phyloP scores from a whole-genome alignment of 257 asterid genomes.

The Rauvolfia tetraphylla region DNA sequence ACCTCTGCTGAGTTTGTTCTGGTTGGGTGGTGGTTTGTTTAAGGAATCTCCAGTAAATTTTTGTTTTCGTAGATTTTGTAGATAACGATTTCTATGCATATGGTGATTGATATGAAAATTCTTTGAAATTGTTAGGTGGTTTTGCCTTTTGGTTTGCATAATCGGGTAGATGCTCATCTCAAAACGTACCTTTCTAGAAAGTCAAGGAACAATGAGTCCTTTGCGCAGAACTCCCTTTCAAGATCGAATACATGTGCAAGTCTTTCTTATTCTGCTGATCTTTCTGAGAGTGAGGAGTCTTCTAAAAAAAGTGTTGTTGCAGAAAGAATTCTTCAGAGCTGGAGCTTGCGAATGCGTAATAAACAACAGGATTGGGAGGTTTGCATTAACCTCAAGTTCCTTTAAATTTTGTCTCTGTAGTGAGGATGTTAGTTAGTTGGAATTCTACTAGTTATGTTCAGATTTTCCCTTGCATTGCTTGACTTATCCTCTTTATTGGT shows the following conservation, averaged over 20 bases:
- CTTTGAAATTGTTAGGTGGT: slow-evolving; percentile 46
- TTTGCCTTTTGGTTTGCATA: slow-evolving; percentile 54
- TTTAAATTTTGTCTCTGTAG: slow-evolving; percentile 5
- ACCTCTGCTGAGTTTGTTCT: neutral
- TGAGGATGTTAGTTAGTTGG: neutral
- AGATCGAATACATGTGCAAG: slow-evolving; percentile 31
- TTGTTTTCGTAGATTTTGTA: neutral
- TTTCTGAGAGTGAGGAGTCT: slow-evolving; percentile 46
- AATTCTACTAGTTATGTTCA: neutral
- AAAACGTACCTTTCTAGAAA: slow-evolving; percentile 61
- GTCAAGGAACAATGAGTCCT: slow-evolving; percentile 41
- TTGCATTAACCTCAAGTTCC: slow-evolving; percentile 19
- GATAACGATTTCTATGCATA: slow-evolving; percentile 5
- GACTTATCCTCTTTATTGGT: neutral
- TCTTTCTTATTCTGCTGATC: slow-evolving; percentile 34
- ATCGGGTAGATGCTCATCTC: slow-evolving; percentile 55
- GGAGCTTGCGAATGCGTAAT: slow-evolving; percentile 64
- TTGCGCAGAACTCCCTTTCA: slow-evolving; percentile 29
- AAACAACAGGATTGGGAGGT: slow-evolving; percentile 84
- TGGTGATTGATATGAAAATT: slow-evolving; percentile 9
- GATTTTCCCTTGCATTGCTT: neutral
- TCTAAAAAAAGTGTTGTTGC: slow-evolving; percentile 54
- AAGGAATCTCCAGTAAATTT: neutral
- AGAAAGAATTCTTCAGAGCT: slow-evolving; percentile 54
- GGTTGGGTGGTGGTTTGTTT: neutral